A percentile compares a stretch with the other conserved stretches of the same genome.
Evolutionary conservation across 805 yeast genomes (phyloP).

Genomic region (Saccharomyces kudriavzevii): DNA sequence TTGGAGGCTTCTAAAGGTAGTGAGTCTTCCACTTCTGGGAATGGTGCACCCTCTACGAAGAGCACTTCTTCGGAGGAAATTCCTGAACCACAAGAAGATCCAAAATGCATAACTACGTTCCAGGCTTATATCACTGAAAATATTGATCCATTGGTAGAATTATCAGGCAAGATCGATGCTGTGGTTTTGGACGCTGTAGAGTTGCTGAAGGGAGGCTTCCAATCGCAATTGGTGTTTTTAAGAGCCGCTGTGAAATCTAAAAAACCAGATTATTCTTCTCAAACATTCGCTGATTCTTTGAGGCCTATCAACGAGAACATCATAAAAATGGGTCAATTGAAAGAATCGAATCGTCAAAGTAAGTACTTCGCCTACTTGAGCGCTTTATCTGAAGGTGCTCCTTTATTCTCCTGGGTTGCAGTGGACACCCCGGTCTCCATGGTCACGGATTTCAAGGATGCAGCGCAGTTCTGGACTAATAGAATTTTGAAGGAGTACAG

Average conservation of each 20-base stretch:
- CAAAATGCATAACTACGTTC: constrained; percentile 45
- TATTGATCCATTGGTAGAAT: constrained; percentile 50
- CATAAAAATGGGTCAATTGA: constrained; percentile 48
- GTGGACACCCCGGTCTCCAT: constrained; percentile 65
- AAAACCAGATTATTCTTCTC: constrained; percentile 55
- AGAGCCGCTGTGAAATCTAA: constrained; percentile 49
- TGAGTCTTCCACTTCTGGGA: neutral
- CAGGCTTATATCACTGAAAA: constrained; percentile 43
- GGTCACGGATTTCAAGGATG: constrained; percentile 78
- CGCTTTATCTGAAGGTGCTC: constrained; percentile 81
- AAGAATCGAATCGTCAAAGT: constrained; percentile 69
- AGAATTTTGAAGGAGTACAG: constrained; percentile 78
- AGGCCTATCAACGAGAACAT: constrained; percentile 61
- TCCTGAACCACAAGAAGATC: constrained; percentile 21
- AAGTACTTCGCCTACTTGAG: constrained; percentile 63
- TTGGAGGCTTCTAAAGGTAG: constrained; percentile 7
- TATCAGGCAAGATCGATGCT: constrained; percentile 38
- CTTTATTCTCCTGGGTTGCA: constrained; percentile 87
- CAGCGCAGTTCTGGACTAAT: constrained; percentile 91
- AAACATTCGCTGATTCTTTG: constrained; percentile 47
- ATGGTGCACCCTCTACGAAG: constrained; percentile 2
- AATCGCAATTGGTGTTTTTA: constrained; percentile 50
- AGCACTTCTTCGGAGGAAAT: constrained; percentile 4
- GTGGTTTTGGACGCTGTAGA: constrained; percentile 39
- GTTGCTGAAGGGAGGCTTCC: constrained; percentile 47